phyloP scores from a whole-genome alignment of 768 basidiomycete species.

The Pilatotrama ljubarskyi region DNA sequence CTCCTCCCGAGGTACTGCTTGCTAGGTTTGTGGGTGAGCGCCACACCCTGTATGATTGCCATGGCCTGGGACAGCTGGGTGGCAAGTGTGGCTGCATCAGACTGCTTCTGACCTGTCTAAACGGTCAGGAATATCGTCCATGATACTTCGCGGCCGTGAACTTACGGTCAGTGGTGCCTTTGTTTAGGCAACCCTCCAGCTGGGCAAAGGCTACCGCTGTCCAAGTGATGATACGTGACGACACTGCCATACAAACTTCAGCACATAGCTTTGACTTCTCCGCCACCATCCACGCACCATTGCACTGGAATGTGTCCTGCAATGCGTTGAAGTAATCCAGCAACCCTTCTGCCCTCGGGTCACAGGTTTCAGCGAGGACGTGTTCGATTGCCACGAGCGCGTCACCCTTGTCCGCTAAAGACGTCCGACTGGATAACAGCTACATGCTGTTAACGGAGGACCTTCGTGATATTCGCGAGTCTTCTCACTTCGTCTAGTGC shows the following conservation, averaged over 20 bases:
- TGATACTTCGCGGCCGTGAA: constrained; percentile 4
- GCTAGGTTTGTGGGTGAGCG: constrained; percentile 64
- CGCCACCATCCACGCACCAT: constrained; percentile 50
- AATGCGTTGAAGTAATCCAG: constrained; percentile 59
- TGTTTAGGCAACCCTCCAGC: constrained; percentile 50
- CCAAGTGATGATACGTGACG: constrained; percentile 65
- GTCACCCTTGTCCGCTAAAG: constrained; percentile 48
- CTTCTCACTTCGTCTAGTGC: constrained; percentile 67
- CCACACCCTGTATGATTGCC: constrained; percentile 75
- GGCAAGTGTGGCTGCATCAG: constrained; percentile 50
- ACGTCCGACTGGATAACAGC: constrained; percentile 65
- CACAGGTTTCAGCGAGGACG: constrained; percentile 46
- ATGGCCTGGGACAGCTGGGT: constrained; percentile 59
- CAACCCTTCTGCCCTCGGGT: constrained; percentile 43
- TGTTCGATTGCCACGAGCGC: constrained; percentile 54
- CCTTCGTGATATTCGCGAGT: background rate
- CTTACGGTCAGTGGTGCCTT: constrained; percentile 46
- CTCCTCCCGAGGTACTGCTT: constrained; percentile 71
- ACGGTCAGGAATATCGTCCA: background rate
- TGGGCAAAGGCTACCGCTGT: constrained; percentile 50
- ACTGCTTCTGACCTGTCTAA: constrained; percentile 41
- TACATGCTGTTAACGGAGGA: constrained; percentile 28
- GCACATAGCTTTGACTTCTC: background rate
- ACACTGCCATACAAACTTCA: constrained; percentile 46
- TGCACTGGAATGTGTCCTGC: constrained; percentile 83